phyloP scores from a whole-genome alignment of 306 rosid genomes.

The Vigna hirtella region DNA sequence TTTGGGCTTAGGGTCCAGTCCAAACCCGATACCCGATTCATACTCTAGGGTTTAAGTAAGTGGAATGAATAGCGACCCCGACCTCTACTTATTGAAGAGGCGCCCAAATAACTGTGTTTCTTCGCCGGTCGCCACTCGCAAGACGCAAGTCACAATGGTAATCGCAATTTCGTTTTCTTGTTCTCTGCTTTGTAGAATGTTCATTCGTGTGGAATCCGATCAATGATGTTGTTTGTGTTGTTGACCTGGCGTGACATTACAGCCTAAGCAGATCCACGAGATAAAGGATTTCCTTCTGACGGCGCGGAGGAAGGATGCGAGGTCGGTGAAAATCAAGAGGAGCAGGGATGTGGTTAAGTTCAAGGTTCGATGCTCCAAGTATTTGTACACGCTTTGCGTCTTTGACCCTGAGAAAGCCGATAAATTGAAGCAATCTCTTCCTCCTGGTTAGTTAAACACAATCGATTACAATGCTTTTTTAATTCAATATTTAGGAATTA shows the following conservation, averaged over 20 bases:
- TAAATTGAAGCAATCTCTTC: slow-evolving; percentile 94
- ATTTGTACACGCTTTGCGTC: slow-evolving; percentile 84
- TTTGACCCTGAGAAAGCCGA: slow-evolving; percentile 78
- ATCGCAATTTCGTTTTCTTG: not conserved
- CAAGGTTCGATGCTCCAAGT: slow-evolving; percentile 89
- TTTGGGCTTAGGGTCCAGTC: slow-evolving; percentile 6
- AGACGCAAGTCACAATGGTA: slow-evolving; percentile 4
- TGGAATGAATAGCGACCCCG: not conserved
- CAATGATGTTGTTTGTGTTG: not conserved
- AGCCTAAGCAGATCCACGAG: slow-evolving; percentile 94
- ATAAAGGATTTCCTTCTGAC: slow-evolving; percentile 91
- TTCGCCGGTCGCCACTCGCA: not conserved
- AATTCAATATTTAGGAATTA: not conserved
- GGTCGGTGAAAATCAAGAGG: slow-evolving; percentile 80
- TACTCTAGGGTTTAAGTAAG: slow-evolving; percentile 32
- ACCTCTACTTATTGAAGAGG: not conserved
- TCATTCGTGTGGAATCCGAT: not conserved
- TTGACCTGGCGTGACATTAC: not conserved
- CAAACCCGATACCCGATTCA: slow-evolving; percentile 23
- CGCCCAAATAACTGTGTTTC: not conserved
- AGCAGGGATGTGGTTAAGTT: slow-evolving; percentile 83
- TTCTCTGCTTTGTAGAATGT: not conserved
- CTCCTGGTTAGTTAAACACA: slow-evolving; percentile 57
- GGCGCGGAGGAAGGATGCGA: slow-evolving; percentile 84
- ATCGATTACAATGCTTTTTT: not conserved